Evolutionary conservation across 1,139 yeast genomes (phyloP), one percentile per base, ranked within the genome.

Genomic region (Kodamaea plutei): DNA sequence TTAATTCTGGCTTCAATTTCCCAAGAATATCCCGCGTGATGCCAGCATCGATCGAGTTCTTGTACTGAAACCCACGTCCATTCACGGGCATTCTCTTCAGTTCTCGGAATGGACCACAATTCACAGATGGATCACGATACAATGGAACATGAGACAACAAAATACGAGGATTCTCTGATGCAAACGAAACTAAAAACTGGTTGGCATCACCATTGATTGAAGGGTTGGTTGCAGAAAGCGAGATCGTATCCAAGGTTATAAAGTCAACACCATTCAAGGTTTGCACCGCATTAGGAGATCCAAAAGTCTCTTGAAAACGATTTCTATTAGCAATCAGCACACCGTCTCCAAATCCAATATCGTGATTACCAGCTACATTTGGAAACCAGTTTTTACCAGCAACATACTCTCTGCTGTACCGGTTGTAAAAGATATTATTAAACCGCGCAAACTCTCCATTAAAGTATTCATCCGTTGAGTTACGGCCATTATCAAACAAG

Each of bases 321-420:
- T 48, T 48, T 20, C 70, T 43, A n/a, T 69, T 52, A 6, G 52
- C 44, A 4, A 45, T 12, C 18, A 62, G 60, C 15, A 74, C 76
- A 6, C 67, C 68, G 43, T 72, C 59, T 6, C 70, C 76, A 50
- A 66, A 69, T 1, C 81, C 81, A 23, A 74, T 64, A 50, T 74
- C 81, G 44, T 74, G 80, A 43, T 74, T 74, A 2, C 81, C 81
- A 0, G 79, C 73, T 1, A 70, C 52, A 34, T 66, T 63, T 7
- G 52, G 41, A 34, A 61, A 57, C 46, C 50, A 51, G 33, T 53
- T 58, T 20, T 40, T 35, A 13, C 52, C 58, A 7, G 56, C 44
- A 8, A 37, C 38, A 33, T 61, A 54, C 10, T 23, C 18, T 8
- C 12, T 36, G 27, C 31, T 47, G 37, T 31, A 47, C 17, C 36